Percentiles rank a stretch among this genome's conserved stretches.
Conservation (phyloP, 495 filamentous ascomycete genomes). For the Talaromyces borbonicus region DNA sequence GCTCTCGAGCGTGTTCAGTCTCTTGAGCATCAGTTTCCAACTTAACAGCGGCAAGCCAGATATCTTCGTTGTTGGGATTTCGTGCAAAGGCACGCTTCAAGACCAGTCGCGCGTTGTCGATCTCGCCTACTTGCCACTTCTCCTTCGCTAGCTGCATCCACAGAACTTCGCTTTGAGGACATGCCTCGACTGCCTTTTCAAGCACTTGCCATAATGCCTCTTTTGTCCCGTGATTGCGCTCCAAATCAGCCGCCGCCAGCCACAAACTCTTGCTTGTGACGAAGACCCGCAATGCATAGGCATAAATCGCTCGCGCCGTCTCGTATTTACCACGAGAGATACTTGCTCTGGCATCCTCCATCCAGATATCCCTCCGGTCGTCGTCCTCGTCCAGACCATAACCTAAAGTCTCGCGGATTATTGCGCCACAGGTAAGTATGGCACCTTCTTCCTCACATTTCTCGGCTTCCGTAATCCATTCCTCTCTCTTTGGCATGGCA, state of each 20-base stretch:
- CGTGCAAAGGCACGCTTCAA: slow-evolving; percentile 83
- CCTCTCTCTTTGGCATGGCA: slow-evolving; percentile 92
- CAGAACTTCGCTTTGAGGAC: slow-evolving; percentile 77
- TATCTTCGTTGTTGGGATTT: slow-evolving; percentile 91
- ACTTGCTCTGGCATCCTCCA: slow-evolving; percentile 77
- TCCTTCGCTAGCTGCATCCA: slow-evolving; percentile 96
- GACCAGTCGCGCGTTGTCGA: slow-evolving; percentile 74
- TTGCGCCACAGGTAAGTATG: slow-evolving; percentile 72
- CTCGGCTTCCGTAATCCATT: slow-evolving; percentile 93
- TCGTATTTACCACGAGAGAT: slow-evolving; percentile 72
- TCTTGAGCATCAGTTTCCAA: slow-evolving; percentile 81
- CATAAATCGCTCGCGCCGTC: slow-evolving; percentile 87
- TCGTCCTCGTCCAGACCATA: slow-evolving; percentile 95
- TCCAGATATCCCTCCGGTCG: slow-evolving; percentile 88
- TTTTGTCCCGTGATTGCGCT: slow-evolving; percentile 79
- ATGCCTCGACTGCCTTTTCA: slow-evolving; percentile 88
- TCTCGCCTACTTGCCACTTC: slow-evolving; percentile 77
- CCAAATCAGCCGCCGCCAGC: slow-evolving; percentile 82
- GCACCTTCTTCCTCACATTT: slow-evolving; percentile 91
- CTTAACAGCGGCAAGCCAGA: slow-evolving; percentile 92
- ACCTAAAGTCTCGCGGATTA: slow-evolving; percentile 87
- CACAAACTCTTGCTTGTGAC: slow-evolving; percentile 73
- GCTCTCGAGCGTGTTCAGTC: slow-evolving; percentile 66
- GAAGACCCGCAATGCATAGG: slow-evolving; percentile 82
- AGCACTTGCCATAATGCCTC: slow-evolving; percentile 76